phyloP scores from a whole-genome alignment of 768 basidiomycete genomes.

The Leccinum disarticulatum region DNA sequence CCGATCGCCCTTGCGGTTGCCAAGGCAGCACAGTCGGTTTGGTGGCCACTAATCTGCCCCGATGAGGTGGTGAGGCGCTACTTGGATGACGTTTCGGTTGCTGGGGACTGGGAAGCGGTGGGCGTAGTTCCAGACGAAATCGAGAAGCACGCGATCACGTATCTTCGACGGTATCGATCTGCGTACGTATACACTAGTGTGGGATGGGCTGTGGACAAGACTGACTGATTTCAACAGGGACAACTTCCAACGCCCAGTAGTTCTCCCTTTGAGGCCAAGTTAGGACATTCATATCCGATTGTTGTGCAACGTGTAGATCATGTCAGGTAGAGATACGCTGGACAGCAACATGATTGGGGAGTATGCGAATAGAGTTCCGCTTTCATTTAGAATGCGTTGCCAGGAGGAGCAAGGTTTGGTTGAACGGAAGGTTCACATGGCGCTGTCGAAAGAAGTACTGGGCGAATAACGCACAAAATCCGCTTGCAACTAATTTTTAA shows the following conservation, averaged over 20 bases:
- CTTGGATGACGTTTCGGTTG: constrained; percentile 73
- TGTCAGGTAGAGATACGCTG: constrained; percentile 17
- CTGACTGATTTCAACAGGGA: constrained; percentile 41
- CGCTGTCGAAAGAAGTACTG: constrained; percentile 10
- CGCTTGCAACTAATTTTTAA: constrained; percentile 9
- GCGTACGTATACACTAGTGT: constrained; percentile 58
- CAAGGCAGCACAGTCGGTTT: constrained; percentile 58
- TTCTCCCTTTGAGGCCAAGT: constrained; percentile 54
- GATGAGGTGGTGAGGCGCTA: constrained; percentile 90
- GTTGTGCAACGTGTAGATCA: constrained; percentile 28
- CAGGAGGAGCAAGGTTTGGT: constrained; percentile 24
- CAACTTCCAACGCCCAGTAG: constrained; percentile 67
- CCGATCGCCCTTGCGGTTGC: constrained; percentile 63
- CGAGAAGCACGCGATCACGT: constrained; percentile 86
- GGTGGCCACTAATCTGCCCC: constrained; percentile 92
- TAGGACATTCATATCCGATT: constrained; percentile 33
- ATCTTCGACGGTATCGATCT: constrained; percentile 85
- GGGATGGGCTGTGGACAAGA: constrained; percentile 1
- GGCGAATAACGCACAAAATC: constrained; percentile 26
- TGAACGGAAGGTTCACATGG: constrained; percentile 20
- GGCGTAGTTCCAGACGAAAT: constrained; percentile 82
- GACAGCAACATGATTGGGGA: constrained; percentile 9
- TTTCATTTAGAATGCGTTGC: constrained; percentile 31
- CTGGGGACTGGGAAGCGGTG: constrained; percentile 81
- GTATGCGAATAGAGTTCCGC: constrained; percentile 26